Base-by-base conservation (phyloP, 805 yeast genomes). In the Debaryomyces tyrocola region DNA sequence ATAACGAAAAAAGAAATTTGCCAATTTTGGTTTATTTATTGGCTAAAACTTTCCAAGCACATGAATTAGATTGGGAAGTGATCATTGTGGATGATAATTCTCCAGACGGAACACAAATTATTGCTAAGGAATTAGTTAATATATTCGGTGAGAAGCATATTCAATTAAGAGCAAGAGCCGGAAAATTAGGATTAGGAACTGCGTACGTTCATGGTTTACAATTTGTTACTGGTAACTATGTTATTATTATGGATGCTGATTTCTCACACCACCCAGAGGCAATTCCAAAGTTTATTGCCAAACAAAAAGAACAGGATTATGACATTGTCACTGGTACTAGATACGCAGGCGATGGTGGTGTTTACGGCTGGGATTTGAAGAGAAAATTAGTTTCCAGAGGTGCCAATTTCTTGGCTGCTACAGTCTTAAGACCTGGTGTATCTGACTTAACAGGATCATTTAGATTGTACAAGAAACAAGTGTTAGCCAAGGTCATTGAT, bases 181-280 rank as follows among this genome's bases (percentile, higher is more conserved):
- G 91, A 37, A 85, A 86, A 64, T 75, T 85, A 47, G 92, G 92
- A 14, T 75, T 85, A 49, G 91, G 90, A 41, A 85, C 92, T 28
- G 92, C 92, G 14, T 85, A 85, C 56, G 85, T 85, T 37, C 90
- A 86, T 57, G 92, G 90, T 1, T 75, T 85, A 54, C 77, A 86
- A 62, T 83, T 59, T 55, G 89, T 79, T 41, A 79, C 84, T 17
- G 92, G 92, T 40, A 78, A 86, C 65, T 85, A 75, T 63, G 90
- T 85, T 41, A 80, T 85, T 51, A 85, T 86, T 55, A 85, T 85
- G 92, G 92, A 85, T 61, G 92, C 92, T 14, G 92, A 85, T 62
- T 85, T 86, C 68, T 83, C 89, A 6, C 92, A 85, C 64, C 90
- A 84, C 63, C 92, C 92, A 20, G 84, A 82, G 55, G 86, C 90